phyloP scores from a whole-genome alignment of 768 basidiomycete species.

The Termitomyces heimii region DNA sequence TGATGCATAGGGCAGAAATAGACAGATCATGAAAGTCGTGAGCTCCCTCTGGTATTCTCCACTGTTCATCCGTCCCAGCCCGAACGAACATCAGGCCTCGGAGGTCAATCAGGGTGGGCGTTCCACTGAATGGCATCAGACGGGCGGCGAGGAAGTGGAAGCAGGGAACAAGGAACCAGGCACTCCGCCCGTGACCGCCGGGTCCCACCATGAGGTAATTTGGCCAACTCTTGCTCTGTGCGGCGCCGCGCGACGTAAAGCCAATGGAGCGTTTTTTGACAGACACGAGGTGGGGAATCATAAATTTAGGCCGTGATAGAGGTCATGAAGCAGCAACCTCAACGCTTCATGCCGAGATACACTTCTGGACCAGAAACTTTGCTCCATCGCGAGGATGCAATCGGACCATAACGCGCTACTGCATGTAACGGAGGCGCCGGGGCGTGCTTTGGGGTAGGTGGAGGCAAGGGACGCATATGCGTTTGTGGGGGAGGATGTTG shows the following conservation, averaged over 20 bases:
- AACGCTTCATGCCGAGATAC: conserved; percentile 65
- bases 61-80: not conserved
- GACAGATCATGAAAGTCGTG: not conserved
- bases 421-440: conserved; percentile 16
- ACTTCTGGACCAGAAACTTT: conserved; percentile 63
- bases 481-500: conserved; percentile 18
- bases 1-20: conserved; percentile 4
- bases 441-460: conserved; percentile 17
- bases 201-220: not conserved
- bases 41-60: not conserved
- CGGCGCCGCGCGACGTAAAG: not conserved
- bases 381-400: conserved; percentile 62
- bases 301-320: not conserved
- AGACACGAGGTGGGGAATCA: not conserved
- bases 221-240: not conserved
- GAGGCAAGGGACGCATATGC: conserved; percentile 17
- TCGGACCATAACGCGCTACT: conserved; percentile 58
- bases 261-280: not conserved
- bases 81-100: not conserved
- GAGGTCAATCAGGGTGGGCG: not conserved
- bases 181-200: not conserved
- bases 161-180: not conserved
- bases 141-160: not conserved
- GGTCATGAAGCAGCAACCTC: conserved; percentile 16
- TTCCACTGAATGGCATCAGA: not conserved